Evolutionary conservation across 1,139 yeast species (phyloP).

Genomic region (Zygosaccharomyces sapae): DNA sequence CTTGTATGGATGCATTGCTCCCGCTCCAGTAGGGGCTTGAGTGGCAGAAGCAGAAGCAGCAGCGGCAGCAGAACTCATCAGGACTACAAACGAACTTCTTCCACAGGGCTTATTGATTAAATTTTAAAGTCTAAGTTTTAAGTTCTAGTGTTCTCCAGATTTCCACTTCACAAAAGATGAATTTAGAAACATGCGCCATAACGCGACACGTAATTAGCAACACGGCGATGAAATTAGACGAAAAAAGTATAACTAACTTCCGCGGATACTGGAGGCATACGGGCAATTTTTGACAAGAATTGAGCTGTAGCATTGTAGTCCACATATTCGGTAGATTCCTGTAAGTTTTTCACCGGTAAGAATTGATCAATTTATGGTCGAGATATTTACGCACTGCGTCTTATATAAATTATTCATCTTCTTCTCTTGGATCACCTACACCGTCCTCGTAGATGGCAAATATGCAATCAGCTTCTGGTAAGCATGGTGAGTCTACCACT

Average conservation of each 20-base stretch:
- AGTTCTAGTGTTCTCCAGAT: background rate
- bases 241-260: background rate
- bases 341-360: background rate
- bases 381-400: background rate
- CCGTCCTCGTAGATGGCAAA: constrained; percentile 97
- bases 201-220: constrained; percentile 6
- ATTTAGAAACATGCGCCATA: constrained; percentile 1
- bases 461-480: constrained; percentile 92
- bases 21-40: background rate
- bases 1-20: constrained; percentile 23
- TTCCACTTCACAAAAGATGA: background rate
- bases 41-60: constrained; percentile 3
- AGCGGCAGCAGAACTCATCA: constrained; percentile 5
- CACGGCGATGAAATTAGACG: background rate
- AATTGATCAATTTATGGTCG: background rate
- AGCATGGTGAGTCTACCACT: constrained; percentile 85
- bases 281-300: no score
- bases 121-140: background rate
- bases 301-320: no score
- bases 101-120: background rate
- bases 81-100: background rate
- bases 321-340: no score
- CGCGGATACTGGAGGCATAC: background rate
- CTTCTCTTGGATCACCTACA: constrained; percentile 88
- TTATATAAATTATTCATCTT: constrained; percentile 43